phyloP scores from a whole-genome alignment of 768 basidiomycete genomes.

The Xerocomellus chrysenteron region DNA sequence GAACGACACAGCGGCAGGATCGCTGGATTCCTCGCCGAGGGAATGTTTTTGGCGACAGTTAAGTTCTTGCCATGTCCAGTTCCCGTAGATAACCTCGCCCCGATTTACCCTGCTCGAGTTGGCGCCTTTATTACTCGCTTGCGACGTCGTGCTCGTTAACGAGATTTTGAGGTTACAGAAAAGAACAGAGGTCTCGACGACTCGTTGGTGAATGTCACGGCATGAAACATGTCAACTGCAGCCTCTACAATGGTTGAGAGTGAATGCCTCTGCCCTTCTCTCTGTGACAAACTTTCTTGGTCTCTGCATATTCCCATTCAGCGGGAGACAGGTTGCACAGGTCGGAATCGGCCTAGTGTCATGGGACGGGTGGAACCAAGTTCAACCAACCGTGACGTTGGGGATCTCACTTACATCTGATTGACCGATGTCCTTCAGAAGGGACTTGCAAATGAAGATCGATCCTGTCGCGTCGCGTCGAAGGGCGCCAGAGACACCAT shows the following conservation, averaged over 20 bases:
- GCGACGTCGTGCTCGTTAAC: conserved; percentile 43
- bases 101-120: conserved; percentile 23
- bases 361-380: too few relatives aligned
- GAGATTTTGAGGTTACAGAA: conserved; percentile 75
- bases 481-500: too few relatives aligned
- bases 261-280: conserved; percentile 68
- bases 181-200: conserved; percentile 74
- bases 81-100: conserved; percentile 64
- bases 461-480: too few relatives aligned
- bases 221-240: conserved; percentile 37
- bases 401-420: too few relatives aligned
- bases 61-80: conserved; percentile 68
- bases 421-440: too few relatives aligned
- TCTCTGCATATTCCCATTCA: conserved; percentile 94
- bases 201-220: conserved; percentile 66
- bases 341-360: conserved; percentile 97
- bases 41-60: conserved; percentile 55
- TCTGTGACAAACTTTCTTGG: conserved; percentile 89
- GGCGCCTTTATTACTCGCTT: conserved; percentile 22
- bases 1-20: conserved; percentile 30
- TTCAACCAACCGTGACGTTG: too few relatives aligned
- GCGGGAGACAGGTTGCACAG: conserved; percentile 90
- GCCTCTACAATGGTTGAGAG: conserved; percentile 10
- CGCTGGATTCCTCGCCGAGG: conserved; percentile 28
- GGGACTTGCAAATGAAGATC: too few relatives aligned